Percentiles rank a stretch among this genome's conserved stretches.
Evolutionary conservation across 176 grass and related monocot genomes (phyloP).

Genomic region (Coix lacrymajobi): DNA sequence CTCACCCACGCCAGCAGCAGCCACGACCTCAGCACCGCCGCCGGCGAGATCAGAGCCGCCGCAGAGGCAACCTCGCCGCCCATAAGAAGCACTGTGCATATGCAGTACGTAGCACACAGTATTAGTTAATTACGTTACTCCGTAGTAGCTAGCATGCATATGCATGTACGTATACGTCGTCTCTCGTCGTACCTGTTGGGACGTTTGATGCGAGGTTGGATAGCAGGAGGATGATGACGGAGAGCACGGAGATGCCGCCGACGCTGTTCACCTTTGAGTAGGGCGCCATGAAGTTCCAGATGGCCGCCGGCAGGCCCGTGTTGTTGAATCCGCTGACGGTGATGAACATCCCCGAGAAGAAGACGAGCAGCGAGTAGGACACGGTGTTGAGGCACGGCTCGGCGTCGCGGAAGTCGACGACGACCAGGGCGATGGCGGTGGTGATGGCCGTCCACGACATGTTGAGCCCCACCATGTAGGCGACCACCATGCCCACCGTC

Average conservation of each 20-base stretch:
- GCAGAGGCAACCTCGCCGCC: constrained; percentile 48
- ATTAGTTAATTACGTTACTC: no score
- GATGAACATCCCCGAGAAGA: constrained; percentile 89
- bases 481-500: constrained; percentile 57
- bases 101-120: no score
- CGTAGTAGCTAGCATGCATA: no score
- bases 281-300: constrained; percentile 76
- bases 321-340: constrained; percentile 66
- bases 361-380: constrained; percentile 66
- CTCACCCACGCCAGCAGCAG: no score
- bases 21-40: constrained; percentile 13
- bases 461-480: constrained; percentile 60
- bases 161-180: no score
- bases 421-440: constrained; percentile 53
- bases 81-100: constrained; percentile 61
- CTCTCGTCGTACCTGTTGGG: no score
- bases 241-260: constrained; percentile 57
- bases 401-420: constrained; percentile 71
- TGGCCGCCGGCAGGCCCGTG: constrained; percentile 52
- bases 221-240: constrained; percentile 55
- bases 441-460: constrained; percentile 79
- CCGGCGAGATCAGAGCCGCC: constrained; percentile 45
- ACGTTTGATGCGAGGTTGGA: constrained; percentile 82
- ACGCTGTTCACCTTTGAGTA: constrained; percentile 56
- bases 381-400: constrained; percentile 57